phyloP scores from a whole-genome alignment of 2,329 filamentous ascomycete species.

The Davidsoniella virescens region DNA sequence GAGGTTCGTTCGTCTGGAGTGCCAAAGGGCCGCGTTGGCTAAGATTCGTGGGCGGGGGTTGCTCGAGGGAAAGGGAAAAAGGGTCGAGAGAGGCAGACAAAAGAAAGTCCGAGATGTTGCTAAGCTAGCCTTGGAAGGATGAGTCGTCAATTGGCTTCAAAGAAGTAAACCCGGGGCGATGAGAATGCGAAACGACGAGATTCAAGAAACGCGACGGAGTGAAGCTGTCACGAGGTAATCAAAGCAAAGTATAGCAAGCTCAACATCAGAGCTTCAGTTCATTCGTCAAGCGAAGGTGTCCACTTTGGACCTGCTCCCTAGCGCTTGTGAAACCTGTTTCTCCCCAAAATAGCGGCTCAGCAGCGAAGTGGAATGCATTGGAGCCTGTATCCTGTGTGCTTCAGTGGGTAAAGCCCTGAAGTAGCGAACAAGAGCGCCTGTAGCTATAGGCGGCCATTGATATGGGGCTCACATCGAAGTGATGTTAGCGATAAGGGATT shows the following conservation, averaged over 20 bases:
- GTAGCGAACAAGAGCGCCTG: not conserved
- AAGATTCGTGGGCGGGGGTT: no score
- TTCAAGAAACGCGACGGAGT: no score
- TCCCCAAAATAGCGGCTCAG: not conserved
- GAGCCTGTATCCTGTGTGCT: not conserved
- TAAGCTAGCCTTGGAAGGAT: no score
- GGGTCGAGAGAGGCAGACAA: no score
- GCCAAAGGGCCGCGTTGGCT: no score
- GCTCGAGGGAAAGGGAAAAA: no score
- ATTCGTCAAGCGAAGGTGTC: constrained; percentile 8
- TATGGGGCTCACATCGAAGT: not conserved
- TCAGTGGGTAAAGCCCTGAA: not conserved
- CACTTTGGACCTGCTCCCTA: constrained; percentile 2
- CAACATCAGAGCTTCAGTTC: not conserved
- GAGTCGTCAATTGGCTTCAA: not conserved
- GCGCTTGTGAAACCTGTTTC: not conserved
- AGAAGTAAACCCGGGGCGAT: no score
- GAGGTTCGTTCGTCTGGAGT: not conserved
- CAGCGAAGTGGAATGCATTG: not conserved
- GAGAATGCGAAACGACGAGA: no score
- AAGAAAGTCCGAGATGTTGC: no score
- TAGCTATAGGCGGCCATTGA: not conserved
- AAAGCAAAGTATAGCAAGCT: not conserved
- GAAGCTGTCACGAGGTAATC: not conserved
- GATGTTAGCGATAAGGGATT: constrained; percentile 6